Conservation (phyloP, 495 filamentous ascomycete genomes). For the Lentithecium fluviatile region DNA sequence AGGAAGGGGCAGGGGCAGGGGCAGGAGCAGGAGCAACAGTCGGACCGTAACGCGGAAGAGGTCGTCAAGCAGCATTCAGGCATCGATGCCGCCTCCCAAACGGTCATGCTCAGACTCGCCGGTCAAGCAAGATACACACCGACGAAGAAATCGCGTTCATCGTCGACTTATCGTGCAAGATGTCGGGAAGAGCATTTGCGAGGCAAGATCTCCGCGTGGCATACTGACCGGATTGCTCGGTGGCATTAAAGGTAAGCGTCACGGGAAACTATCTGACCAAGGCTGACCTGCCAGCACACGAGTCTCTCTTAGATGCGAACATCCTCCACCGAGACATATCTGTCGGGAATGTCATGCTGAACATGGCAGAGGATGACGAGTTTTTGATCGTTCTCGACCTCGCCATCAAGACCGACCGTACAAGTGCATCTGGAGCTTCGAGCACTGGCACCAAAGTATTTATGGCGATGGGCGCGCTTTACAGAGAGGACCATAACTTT, state of each 20-base stretch:
- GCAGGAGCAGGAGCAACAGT: conserved; percentile 23
- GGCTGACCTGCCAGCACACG: conserved; percentile 32
- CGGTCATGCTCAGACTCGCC: conserved; percentile 31
- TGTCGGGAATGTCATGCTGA: conserved; percentile 47
- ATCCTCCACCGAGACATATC: conserved; percentile 41
- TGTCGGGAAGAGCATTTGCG: conserved; percentile 26
- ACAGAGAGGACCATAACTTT: conserved; percentile 31
- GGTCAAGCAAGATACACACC: conserved; percentile 23
- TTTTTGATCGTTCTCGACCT: conserved; percentile 34
- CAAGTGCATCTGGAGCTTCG: conserved; percentile 40
- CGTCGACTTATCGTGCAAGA: conserved; percentile 27
- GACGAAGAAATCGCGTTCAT: conserved; percentile 29
- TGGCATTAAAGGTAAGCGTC: conserved; percentile 25
- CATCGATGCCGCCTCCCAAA: conserved; percentile 29
- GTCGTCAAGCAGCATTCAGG: conserved; percentile 12
- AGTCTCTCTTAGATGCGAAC: conserved; percentile 34
- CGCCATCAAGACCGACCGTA: conserved; percentile 29
- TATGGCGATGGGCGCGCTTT: conserved; percentile 45
- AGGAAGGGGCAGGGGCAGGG: conserved; percentile 20
- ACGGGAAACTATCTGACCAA: conserved; percentile 2
- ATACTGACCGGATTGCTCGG: conserved; percentile 27
- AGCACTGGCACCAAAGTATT: conserved; percentile 50
- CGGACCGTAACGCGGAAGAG: conserved; percentile 20
- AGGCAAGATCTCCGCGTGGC: conserved; percentile 26
- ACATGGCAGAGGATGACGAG: conserved; percentile 35